Conservation (phyloP, 192 early-diverging fungal genomes). For the Entrophospora sp. region DNA sequence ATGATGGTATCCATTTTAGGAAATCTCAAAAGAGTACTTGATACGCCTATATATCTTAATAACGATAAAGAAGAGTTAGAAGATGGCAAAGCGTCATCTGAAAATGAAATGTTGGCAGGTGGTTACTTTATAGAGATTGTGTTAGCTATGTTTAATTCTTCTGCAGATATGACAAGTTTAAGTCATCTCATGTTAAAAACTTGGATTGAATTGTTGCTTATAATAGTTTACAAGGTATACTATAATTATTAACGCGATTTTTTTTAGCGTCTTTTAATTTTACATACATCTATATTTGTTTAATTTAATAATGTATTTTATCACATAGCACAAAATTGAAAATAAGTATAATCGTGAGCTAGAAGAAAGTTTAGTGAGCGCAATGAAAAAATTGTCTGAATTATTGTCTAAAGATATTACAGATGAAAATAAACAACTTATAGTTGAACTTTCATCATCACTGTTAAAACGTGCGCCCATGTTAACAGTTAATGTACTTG, state of each 20-base stretch:
- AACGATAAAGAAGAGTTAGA: neutral
- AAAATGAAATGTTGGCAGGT: slow-evolving; percentile 30
- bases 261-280: neutral
- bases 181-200: slow-evolving; percentile 38
- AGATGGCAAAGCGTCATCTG: neutral
- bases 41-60: slow-evolving; percentile 27
- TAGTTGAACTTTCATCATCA: slow-evolving; percentile 40
- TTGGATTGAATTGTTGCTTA: slow-evolving; percentile 47
- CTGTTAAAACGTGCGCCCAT: slow-evolving; percentile 43
- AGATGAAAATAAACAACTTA: slow-evolving; percentile 49
- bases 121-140: slow-evolving; percentile 45
- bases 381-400: slow-evolving; percentile 36
- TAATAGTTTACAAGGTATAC: slow-evolving; percentile 50
- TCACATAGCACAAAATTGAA: slow-evolving; percentile 31
- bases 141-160: slow-evolving; percentile 42
- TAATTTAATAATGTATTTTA: neutral
- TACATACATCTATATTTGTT: no score
- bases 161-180: slow-evolving; percentile 34
- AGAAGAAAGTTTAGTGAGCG: slow-evolving; percentile 27
- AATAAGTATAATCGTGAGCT: slow-evolving; percentile 20
- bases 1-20: slow-evolving; percentile 28
- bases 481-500: slow-evolving; percentile 45
- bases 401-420: slow-evolving; percentile 32
- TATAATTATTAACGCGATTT: neutral
- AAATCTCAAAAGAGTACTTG: slow-evolving; percentile 35